Base-by-base conservation (phyloP, 177 flowering plant species). In the Tripterygium wilfordii region DNA sequence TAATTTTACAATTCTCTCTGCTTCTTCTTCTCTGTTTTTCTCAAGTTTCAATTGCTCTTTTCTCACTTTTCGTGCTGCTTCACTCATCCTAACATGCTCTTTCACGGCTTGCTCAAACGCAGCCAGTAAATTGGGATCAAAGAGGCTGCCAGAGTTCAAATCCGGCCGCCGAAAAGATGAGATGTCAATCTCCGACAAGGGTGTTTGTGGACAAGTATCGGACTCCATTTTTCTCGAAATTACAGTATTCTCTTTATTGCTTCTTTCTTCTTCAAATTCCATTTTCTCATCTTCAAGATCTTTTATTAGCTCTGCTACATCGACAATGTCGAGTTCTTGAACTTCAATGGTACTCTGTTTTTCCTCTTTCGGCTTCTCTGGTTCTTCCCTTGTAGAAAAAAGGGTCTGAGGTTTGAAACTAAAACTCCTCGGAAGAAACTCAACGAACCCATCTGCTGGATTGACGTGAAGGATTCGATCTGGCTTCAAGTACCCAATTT, bases 101-200 rank as follows among this genome's bases (percentile, higher is more conserved):
- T 37, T 66, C 35, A 71, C 80, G 1, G 74, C 86, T 54, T 71
- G 57, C 53, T 83, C 67, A 43, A 85, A 82, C 0, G 79, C 88
- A 0, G 68, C 82, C 1, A 85, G 74, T 15, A 85, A 77, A 14
- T 76, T 79, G 0, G 97, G 95, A 49, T 88, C 97, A 50, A 83
- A 89, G 10, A 85, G 76, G 45, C 54, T 72, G 3, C 66, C 51
- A 0, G 95, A 76, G 51, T 76, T 53, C 68, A 80, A 45, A 31
- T 80, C 83, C 42, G 92, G 88, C 36, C 59, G 64, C 50, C 90
- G 55, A 42, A 80, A 78, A 42, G 59, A 47, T 9, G 57, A 56
- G 4, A 60, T 38, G 30, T 72, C 68, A 24, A 68, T 64, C 42
- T 74, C 83, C 0, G 54, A 39, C 39, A 72, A 42, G 38, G 70